Base-by-base conservation (phyloP, 192 early-diverging fungal species). In the Rhizophagus prolifer region DNA sequence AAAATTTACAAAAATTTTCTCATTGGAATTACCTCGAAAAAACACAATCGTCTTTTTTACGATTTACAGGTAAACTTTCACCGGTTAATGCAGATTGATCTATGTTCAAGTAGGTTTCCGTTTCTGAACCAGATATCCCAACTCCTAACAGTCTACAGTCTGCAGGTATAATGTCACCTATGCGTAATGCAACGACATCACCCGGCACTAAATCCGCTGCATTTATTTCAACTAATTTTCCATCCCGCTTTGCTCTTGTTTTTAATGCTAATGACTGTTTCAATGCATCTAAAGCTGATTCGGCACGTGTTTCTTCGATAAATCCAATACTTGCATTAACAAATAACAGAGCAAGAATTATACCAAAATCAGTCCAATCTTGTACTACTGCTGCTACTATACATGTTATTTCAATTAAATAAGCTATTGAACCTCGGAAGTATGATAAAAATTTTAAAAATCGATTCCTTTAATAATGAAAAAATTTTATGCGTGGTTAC, bases 21-120 rank as follows among this genome's bases (percentile, higher is more conserved):
- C 16, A 14, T 14, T 30, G 8, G 4, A 26, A 63, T 30, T 28
- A 63, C 61, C 61, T 63, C 28, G 96, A 96, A 85, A 93, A 98
- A 50, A 94, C 94, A 26, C 90, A 92, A 69, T 86, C 86, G 59
- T 90, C 91, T 83, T 92, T 93, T 74, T 88, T 88, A 83, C 95
- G 95, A 74, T 86, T 81, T 14, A 96, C 92, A 2, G 95, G 95
- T 26, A 98, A 86, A 23, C 95, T 96, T 85, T 98, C 96, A 68
- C 96, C 96, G 3, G 96, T 97, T 31, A 98, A 88, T 8, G 94
- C 94, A 36, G 94, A 93, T 85, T 98, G 95, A 84, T 98, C 96
- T 73, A 98, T 92, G 80, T 91, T 86, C 31, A 98, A 87, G 34
- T 88, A 85, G 70, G 85, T 85, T 75, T 94, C 94, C 38, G 92